These are phyloP conservation scores for Tetracladium marchalianum DNA, from an alignment of 495 filamentous ascomycete genomes.

Conservation along the genomic window DNA sequence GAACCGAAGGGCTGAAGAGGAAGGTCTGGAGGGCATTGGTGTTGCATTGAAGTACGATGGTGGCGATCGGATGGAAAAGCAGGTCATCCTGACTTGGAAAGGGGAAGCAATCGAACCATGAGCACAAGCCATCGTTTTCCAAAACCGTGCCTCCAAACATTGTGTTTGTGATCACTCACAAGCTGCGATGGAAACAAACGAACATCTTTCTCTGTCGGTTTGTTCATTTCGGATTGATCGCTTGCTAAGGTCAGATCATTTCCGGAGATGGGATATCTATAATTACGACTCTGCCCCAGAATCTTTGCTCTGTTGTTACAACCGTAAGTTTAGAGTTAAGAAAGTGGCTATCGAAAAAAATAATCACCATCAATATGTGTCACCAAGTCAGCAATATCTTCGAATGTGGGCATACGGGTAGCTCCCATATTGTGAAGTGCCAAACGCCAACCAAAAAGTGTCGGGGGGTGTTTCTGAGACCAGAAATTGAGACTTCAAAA, in stretches of 20 bases:
- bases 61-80: constrained; percentile 14
- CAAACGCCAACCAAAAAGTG: constrained; percentile 8
- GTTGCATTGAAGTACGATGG: constrained; percentile 44
- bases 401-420: constrained; percentile 11
- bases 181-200: not conserved
- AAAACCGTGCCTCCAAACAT: not conserved
- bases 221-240: no score
- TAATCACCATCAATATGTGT: constrained; percentile 6
- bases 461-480: constrained; percentile 9
- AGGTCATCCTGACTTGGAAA: constrained; percentile 47
- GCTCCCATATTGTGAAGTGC: constrained; percentile 9
- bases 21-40: constrained; percentile 54
- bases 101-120: constrained; percentile 30
- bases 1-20: constrained; percentile 52
- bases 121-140: not conserved
- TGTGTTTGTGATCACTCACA: constrained; percentile 4
- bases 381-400: constrained; percentile 15
- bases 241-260: no score
- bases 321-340: no score
- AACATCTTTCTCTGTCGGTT: not conserved
- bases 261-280: no score
- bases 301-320: no score
- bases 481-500: constrained; percentile 7
- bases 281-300: no score
- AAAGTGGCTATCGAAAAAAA: no score